Base-by-base conservation (phyloP, 2,329 filamentous ascomycete genomes). In the Stromatinia cepivora region DNA sequence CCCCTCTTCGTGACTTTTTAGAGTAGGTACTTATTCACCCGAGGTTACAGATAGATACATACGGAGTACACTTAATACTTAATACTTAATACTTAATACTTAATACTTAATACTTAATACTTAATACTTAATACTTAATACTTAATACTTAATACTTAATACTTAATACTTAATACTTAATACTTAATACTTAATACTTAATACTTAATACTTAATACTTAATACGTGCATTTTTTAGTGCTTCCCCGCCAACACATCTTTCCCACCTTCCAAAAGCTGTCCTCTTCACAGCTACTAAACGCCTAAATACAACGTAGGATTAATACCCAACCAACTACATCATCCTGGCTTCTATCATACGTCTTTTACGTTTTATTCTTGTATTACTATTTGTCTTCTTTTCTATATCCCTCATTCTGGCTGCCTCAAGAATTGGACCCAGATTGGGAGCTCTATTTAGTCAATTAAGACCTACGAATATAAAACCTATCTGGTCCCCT, bases 341-440 rank as follows among this genome's bases (percentile, higher is more conserved):
- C 58, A 68, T 13, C 25, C 66, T 68, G 66, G 66, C 66, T 45
- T 68, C 57, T 50, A n/a, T 53, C 36, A 71, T 62, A 67, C 72
- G 75, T 66, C 59, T 71, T 54, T 39, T 59, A 28, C 73, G 78
- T 77, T 78, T 84, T 77, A 77, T 86, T 71, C 73, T 87, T 76
- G 79, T 87, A 73, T 79, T 83, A 75, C 77, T 88, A 75, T 73
- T 88, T 74, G 79, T 90, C 77, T 84, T 91, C 79, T 76, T 87
- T 77, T 79, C 81, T 72, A 80, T 84, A 67, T 77, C 82, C 81
- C 81, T 85, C 85, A 90, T 86, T 78, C 87, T 92, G 90, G 89
- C 90, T 83, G 86, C 75, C 79, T 84, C 77, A 80, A 83, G 76
- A 54, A 57, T 77, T 36, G 73, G 72, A 48, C 71, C 76, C 73